A percentile compares a stretch with the other conserved stretches of the same genome.
Evolutionary conservation across 495 filamentous ascomycete genomes (phyloP).

Genomic region (Lindgomyces ingoldianus): DNA sequence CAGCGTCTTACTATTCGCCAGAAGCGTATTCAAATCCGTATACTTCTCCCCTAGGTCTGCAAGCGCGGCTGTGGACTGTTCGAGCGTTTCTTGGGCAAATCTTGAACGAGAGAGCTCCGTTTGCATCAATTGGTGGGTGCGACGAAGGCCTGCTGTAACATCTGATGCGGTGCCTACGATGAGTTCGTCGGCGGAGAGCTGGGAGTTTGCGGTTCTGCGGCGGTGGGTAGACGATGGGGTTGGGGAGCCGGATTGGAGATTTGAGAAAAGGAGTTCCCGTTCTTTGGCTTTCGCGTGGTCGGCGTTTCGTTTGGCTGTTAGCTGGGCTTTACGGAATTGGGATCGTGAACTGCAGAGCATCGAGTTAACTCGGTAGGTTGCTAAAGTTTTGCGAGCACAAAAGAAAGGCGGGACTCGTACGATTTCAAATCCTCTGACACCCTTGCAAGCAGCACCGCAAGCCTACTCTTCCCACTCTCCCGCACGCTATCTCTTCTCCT

Average conservation of each 20-base stretch:
- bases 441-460: slow-evolving; percentile 64
- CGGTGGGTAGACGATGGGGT: slow-evolving; percentile 32
- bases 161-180: slow-evolving; percentile 72
- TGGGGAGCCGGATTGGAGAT: slow-evolving; percentile 49
- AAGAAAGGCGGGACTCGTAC: slow-evolving; percentile 48
- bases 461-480: slow-evolving; percentile 58
- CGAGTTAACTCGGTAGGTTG: slow-evolving; percentile 14
- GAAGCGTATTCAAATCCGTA: slow-evolving; percentile 69
- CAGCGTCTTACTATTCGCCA: slow-evolving; percentile 71
- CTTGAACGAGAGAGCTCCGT: slow-evolving; percentile 77
- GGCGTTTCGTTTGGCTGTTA: slow-evolving; percentile 76
- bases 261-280: slow-evolving; percentile 71
- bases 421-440: slow-evolving; percentile 67
- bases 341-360: slow-evolving; percentile 58
- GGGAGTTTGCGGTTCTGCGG: slow-evolving; percentile 25
- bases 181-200: slow-evolving; percentile 65
- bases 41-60: slow-evolving; percentile 78
- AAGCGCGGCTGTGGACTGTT: slow-evolving; percentile 77
- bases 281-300: slow-evolving; percentile 72
- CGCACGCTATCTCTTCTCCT: slow-evolving; percentile 50
- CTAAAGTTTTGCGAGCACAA: too few species aligned
- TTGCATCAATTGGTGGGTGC: slow-evolving; percentile 83
- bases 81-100: slow-evolving; percentile 85
- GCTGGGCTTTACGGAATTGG: slow-evolving; percentile 81
- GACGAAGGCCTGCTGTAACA: slow-evolving; percentile 78